Percentiles rank a stretch among this genome's conserved stretches.
These are phyloP conservation scores for Xylaria scruposa DNA, from an alignment of 495 filamentous ascomycete genomes.

Conservation along the genomic window DNA sequence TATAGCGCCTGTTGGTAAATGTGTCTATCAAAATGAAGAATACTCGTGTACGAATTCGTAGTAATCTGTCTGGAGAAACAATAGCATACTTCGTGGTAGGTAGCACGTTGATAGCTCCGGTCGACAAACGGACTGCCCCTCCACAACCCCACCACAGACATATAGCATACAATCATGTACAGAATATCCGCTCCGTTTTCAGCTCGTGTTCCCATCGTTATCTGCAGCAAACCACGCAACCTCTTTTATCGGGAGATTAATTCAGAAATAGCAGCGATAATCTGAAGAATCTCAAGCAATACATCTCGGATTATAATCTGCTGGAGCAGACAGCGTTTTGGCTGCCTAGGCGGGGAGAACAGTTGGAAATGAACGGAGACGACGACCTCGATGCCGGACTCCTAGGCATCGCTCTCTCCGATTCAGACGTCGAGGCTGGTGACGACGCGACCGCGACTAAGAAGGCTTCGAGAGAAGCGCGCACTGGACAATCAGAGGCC, in stretches of 20 bases:
- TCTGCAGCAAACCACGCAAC: background rate
- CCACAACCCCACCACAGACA: conserved; percentile 9
- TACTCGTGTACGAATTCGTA: too few relatives aligned
- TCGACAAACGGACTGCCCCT: conserved; percentile 1
- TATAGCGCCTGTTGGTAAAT: too few relatives aligned
- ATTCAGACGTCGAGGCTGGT: conserved; percentile 38
- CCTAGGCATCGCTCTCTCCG: conserved; percentile 49
- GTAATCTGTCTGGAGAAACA: too few relatives aligned
- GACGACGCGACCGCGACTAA: conserved; percentile 14
- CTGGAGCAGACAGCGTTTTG: background rate
- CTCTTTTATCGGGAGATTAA: background rate
- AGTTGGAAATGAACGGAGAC: conserved; percentile 24
- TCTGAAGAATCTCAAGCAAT: background rate
- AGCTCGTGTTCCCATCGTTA: background rate
- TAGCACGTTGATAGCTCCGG: background rate
- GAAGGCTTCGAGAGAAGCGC: conserved; percentile 36
- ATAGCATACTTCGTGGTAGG: background rate
- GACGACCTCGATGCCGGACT: conserved; percentile 43
- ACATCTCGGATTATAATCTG: background rate
- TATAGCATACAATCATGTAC: conserved; percentile 4
- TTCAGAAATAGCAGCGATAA: background rate
- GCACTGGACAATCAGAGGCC: conserved; percentile 52
- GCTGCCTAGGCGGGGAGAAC: background rate
- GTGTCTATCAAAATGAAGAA: too few relatives aligned
- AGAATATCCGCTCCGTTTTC: conserved; percentile 5